phyloP scores from a whole-genome alignment of 179 eudicot genomes.

The Monotropa hypopitys region DNA sequence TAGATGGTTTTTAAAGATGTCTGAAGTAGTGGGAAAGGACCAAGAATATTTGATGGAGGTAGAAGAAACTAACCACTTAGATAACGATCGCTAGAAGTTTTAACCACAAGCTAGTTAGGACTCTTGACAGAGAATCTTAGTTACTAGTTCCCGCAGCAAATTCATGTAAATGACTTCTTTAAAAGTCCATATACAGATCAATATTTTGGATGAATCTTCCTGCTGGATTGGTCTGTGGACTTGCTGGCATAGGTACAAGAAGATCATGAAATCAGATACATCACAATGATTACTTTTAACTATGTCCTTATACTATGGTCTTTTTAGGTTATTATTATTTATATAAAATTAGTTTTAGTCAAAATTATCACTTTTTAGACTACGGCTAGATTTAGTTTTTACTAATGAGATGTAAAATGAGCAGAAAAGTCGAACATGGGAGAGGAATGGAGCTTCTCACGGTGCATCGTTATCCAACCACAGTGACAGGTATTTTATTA shows the following conservation, averaged over 20 bases:
- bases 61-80: neutral
- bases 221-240: neutral
- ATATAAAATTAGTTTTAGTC: neutral
- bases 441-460: conserved; percentile 28
- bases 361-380: neutral
- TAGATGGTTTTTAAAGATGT: neutral
- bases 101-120: neutral
- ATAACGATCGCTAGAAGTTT: neutral
- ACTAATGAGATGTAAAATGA: conserved; percentile 3
- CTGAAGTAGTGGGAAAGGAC: neutral
- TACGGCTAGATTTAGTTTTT: neutral
- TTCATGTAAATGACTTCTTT: neutral
- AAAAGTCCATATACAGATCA: neutral
- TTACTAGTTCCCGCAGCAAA: neutral
- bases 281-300: neutral
- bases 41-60: neutral
- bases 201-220: neutral
- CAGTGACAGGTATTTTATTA: conserved; percentile 38
- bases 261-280: neutral
- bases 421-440: conserved; percentile 52
- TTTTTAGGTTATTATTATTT: neutral
- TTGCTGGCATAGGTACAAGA: neutral
- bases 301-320: neutral
- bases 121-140: neutral
- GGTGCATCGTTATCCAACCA: conserved; percentile 25